Evolutionary conservation across 305 asterid genomes (phyloP).

Genomic region (Rubia occidens): DNA sequence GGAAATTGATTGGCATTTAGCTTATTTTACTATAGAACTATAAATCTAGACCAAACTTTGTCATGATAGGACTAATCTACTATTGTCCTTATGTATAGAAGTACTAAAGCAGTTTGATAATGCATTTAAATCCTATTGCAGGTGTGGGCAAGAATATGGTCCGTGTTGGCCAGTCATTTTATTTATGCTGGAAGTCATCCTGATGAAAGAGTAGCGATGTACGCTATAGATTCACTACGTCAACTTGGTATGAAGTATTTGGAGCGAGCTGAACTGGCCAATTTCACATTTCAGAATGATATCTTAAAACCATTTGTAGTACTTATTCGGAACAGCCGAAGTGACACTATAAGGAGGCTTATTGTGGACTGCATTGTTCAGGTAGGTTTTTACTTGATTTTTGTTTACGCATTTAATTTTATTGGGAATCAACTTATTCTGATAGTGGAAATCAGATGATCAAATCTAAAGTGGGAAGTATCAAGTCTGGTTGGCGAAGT

Average conservation of each 20-base stretch:
- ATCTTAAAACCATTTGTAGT: conserved; percentile 94
- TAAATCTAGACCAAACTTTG: not conserved
- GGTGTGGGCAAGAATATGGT: conserved; percentile 99
- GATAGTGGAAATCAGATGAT: conserved; percentile 65
- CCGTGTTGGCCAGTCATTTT: conserved; percentile 91
- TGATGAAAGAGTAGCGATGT: conserved; percentile 99
- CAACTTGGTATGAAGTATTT: conserved; percentile 98
- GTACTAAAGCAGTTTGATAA: conserved; percentile 2
- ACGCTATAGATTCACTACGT: conserved; percentile 96
- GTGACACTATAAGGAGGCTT: conserved; percentile 81
- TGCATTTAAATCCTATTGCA: conserved; percentile 27
- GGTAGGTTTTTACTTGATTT: conserved; percentile 43
- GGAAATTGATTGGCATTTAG: not conserved
- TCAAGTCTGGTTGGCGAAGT: conserved; percentile 99
- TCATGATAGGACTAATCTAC: not conserved
- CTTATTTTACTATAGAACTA: not conserved
- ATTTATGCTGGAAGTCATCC: conserved; percentile 98
- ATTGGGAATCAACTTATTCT: conserved; percentile 28
- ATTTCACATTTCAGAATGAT: conserved; percentile 99
- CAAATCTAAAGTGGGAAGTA: conserved; percentile 97
- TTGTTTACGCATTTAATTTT: conserved; percentile 16
- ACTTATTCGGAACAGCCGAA: conserved; percentile 92
- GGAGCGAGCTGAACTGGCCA: conserved; percentile 99
- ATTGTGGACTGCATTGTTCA: conserved; percentile 98
- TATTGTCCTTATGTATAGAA: not conserved